These are phyloP conservation scores for Aspergillus ostianus DNA, from an alignment of 495 filamentous ascomycete species.

Conservation along the genomic window DNA sequence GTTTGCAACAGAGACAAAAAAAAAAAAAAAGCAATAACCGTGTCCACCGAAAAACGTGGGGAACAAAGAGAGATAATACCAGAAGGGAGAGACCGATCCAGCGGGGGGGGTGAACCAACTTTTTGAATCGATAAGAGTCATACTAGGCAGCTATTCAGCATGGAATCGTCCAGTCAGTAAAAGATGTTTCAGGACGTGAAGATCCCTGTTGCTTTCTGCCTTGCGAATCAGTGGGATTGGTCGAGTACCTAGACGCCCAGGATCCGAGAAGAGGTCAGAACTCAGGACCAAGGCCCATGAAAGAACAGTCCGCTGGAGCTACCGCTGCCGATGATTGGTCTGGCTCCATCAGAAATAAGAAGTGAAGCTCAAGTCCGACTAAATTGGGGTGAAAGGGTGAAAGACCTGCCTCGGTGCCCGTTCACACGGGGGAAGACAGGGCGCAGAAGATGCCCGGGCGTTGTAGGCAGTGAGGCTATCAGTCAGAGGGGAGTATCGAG, in stretches of 20 bases:
- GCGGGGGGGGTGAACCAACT: neutral
- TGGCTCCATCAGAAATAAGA: neutral
- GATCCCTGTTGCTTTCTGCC: conserved; percentile 9
- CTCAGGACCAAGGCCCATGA: neutral
- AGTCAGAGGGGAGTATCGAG: neutral
- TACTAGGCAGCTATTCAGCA: neutral
- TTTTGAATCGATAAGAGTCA: neutral
- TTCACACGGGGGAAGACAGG: neutral
- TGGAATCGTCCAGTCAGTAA: neutral
- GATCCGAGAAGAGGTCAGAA: neutral
- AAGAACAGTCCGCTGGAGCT: neutral
- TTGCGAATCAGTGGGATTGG: neutral
- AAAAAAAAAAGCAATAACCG: neutral
- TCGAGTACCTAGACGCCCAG: conserved; percentile 2
- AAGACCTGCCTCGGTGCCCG: neutral
- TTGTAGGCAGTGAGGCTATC: neutral
- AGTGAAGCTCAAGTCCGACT: neutral
- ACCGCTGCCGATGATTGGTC: neutral
- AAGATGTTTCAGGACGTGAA: conserved; percentile 6
- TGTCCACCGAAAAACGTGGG: neutral
- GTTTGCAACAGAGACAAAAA: too few species aligned
- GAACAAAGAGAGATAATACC: neutral
- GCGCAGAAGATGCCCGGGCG: conserved; percentile 6
- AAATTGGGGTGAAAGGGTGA: neutral
- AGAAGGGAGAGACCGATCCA: neutral